These are phyloP conservation scores for Lasiodiplodia gonubiensis DNA, from an alignment of 2,329 filamentous ascomycete species.

Conservation along the genomic window DNA sequence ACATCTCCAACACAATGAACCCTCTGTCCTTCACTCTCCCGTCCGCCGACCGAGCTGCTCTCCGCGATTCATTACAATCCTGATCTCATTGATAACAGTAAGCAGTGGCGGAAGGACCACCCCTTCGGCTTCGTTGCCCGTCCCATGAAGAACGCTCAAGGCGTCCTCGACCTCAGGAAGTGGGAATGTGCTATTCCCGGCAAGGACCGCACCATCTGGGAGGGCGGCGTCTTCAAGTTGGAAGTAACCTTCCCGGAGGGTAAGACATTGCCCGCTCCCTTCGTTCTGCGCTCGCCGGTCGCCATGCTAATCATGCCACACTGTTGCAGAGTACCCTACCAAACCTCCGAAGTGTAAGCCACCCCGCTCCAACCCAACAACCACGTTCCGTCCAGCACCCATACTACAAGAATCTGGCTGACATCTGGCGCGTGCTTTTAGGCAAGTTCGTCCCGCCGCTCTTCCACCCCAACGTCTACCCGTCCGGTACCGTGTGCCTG, in stretches of 20 bases:
- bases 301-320: not conserved
- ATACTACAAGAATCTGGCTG: not conserved
- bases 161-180: conserved; percentile 86
- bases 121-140: conserved; percentile 97
- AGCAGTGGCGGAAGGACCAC: conserved; percentile 96
- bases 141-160: conserved; percentile 77
- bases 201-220: conserved; percentile 97
- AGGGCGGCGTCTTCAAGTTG: conserved; percentile 95
- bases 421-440: conserved; percentile 46
- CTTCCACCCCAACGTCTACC: conserved; percentile 98
- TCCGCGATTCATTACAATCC: conserved; percentile 25
- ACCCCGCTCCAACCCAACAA: not conserved
- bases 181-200: conserved; percentile 98
- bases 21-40: not conserved
- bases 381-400: not conserved
- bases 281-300: not conserved
- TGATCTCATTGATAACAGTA: conserved; percentile 61
- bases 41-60: not conserved
- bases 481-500: conserved; percentile 94
- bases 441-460: conserved; percentile 96
- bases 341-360: conserved; percentile 93
- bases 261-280: conserved; percentile 53
- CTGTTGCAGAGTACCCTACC: conserved; percentile 83
- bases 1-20: not conserved
- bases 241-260: conserved; percentile 92